Evolutionary conservation across 306 rosid species (phyloP).

Genomic region (Morella rubra): DNA sequence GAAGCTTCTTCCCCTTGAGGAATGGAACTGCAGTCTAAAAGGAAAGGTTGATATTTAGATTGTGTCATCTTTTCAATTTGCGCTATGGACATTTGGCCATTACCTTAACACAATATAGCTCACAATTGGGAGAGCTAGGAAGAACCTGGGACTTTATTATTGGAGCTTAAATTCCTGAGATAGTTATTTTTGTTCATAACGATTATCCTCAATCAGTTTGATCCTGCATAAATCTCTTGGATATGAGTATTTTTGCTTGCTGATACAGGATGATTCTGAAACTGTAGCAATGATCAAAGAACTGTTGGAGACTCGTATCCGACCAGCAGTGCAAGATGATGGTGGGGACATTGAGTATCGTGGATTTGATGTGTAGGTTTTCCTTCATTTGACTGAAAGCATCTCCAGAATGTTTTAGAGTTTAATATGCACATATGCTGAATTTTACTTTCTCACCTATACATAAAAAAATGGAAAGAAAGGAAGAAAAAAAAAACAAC

Average conservation of each 20-base stretch:
- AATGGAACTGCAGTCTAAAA: no score
- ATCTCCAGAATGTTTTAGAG: slow-evolving; percentile 1
- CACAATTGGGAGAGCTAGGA: background rate
- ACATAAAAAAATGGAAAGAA: background rate
- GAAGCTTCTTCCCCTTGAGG: background rate
- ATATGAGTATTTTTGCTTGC: background rate
- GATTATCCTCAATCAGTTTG: background rate
- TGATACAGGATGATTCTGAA: slow-evolving; percentile 90
- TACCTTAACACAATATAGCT: no score
- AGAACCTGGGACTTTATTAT: background rate
- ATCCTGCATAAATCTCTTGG: background rate
- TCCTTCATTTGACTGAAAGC: background rate
- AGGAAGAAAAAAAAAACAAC: background rate
- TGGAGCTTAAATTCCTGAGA: background rate
- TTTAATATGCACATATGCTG: background rate
- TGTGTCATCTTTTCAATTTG: background rate
- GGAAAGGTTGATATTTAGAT: no score
- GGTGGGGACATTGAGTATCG: slow-evolving; percentile 94
- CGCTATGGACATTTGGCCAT: no score
- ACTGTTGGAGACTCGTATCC: slow-evolving; percentile 86
- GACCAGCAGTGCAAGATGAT: slow-evolving; percentile 97
- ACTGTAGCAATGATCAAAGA: slow-evolving; percentile 96
- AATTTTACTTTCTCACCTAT: background rate
- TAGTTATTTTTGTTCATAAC: background rate
- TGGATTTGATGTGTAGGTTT: slow-evolving; percentile 68